Evolutionary conservation across 768 basidiomycete species (phyloP).

Genomic region (Naganishia vishniacii): DNA sequence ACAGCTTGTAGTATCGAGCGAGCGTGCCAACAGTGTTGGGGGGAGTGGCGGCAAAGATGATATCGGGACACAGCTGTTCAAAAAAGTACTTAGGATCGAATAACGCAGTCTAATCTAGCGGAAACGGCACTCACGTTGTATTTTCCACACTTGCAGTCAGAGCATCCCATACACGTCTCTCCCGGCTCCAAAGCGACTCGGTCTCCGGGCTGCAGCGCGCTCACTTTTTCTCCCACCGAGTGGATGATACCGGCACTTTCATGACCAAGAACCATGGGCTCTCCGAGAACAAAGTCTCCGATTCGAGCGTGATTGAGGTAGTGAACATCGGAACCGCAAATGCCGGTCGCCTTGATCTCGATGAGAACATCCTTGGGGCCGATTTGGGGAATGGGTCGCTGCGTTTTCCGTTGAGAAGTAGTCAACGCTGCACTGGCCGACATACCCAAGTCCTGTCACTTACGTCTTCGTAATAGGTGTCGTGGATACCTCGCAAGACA

Average conservation of each 20-base stretch:
- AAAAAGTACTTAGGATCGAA: not conserved
- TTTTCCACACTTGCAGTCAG: slow-evolving; percentile 73
- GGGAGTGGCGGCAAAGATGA: slow-evolving; percentile 86
- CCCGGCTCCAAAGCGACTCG: slow-evolving; percentile 90
- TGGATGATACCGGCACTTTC: slow-evolving; percentile 77
- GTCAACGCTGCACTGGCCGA: too few species aligned
- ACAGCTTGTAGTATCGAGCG: slow-evolving; percentile 71
- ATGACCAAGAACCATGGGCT: slow-evolving; percentile 77
- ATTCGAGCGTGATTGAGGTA: slow-evolving; percentile 37
- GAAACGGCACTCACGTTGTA: slow-evolving; percentile 62
- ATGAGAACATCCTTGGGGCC: slow-evolving; percentile 74
- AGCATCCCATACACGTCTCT: slow-evolving; percentile 73
- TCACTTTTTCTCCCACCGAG: slow-evolving; percentile 69
- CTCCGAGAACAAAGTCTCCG: slow-evolving; percentile 36
- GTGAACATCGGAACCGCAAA: slow-evolving; percentile 80
- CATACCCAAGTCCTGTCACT: slow-evolving; percentile 10
- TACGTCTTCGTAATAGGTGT: slow-evolving; percentile 44
- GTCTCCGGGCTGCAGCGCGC: slow-evolving; percentile 71
- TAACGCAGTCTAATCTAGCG: not conserved
- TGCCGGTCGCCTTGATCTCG: slow-evolving; percentile 87
- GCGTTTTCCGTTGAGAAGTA: too few species aligned
- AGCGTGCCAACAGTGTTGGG: slow-evolving; percentile 82
- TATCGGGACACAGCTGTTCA: slow-evolving; percentile 70
- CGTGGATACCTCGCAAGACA: slow-evolving; percentile 44
- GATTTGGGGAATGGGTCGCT: slow-evolving; percentile 45